Percentiles rank a stretch among this genome's conserved stretches.
phyloP scores from a whole-genome alignment of 2,329 filamentous ascomycete species.

The Nothopassalora personata region DNA sequence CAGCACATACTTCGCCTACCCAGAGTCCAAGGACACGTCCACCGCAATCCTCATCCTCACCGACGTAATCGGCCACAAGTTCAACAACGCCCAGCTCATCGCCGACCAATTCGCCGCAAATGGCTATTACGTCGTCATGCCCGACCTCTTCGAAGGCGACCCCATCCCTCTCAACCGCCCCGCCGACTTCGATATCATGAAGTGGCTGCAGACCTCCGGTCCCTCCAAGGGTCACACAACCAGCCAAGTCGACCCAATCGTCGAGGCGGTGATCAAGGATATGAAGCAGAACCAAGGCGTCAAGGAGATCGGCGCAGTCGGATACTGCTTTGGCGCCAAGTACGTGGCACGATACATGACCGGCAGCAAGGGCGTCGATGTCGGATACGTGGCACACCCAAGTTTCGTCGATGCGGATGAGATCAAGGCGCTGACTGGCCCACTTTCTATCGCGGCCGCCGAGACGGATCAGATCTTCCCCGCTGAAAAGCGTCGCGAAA shows the following conservation, averaged over 20 bases:
- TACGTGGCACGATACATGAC: conserved; percentile 59
- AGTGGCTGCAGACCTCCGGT: conserved; percentile 42
- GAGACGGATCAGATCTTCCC: conserved; percentile 59
- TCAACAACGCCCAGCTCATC: conserved; percentile 51
- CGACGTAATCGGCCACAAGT: conserved; percentile 55
- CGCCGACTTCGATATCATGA: conserved; percentile 45
- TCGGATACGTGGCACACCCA: conserved; percentile 70
- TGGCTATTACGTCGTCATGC: conserved; percentile 63
- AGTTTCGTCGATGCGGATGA: conserved; percentile 64
- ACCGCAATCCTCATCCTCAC: conserved; percentile 53
- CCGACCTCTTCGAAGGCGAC: conserved; percentile 67
- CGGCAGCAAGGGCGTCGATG: conserved; percentile 54
- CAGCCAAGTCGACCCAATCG: conserved; percentile 48
- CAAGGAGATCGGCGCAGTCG: conserved; percentile 41
- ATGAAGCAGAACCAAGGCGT: conserved; percentile 47
- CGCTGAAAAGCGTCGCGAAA: conserved; percentile 49
- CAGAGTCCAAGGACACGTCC: conserved; percentile 48
- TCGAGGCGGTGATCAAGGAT: conserved; percentile 44
- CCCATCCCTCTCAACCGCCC: conserved; percentile 51
- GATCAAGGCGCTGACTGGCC: conserved; percentile 51
- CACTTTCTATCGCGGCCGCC: conserved; percentile 60
- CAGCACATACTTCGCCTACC: conserved; percentile 50
- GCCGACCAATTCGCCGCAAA: conserved; percentile 71
- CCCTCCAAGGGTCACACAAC: conserved; percentile 37
- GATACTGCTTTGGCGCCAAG: conserved; percentile 49